Conservation (phyloP, 2,329 filamentous ascomycete species). For the Dactylella cylindrospora region DNA sequence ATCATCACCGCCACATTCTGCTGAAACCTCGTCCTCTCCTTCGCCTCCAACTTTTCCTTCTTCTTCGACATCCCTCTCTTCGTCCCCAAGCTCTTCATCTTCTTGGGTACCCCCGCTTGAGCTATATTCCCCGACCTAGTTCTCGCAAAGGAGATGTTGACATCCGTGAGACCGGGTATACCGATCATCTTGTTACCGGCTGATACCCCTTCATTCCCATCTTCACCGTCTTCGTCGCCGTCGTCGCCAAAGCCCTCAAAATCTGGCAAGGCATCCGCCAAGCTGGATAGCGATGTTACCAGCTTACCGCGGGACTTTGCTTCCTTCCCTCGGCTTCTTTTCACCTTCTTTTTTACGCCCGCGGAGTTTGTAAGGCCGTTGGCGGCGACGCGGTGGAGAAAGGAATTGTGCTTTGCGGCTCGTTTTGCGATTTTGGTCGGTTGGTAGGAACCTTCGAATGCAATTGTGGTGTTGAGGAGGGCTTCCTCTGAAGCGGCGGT, state of each 20-base stretch:
- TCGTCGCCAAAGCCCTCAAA: constrained; percentile 33
- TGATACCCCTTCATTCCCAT: constrained; percentile 5
- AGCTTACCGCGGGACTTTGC: constrained; percentile 31
- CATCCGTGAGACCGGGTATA: constrained; percentile 27
- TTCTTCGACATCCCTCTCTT: constrained; percentile 32
- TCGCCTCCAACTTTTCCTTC: constrained; percentile 34
- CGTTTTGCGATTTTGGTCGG: constrained; percentile 33
- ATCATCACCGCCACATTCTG: constrained; percentile 40
- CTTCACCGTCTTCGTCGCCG: constrained; percentile 1
- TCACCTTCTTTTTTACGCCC: constrained; percentile 35
- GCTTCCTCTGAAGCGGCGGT: constrained; percentile 4
- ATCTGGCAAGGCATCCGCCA: constrained; percentile 36
- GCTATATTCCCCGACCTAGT: constrained; percentile 35
- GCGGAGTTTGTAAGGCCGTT: constrained; percentile 33
- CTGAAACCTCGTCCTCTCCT: constrained; percentile 37
- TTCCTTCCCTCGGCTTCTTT: constrained; percentile 26
- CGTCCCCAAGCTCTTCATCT: constrained; percentile 42
- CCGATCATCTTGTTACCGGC: constrained; percentile 39
- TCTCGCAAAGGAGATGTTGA: constrained; percentile 30
- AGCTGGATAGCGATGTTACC: constrained; percentile 32
- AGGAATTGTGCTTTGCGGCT: constrained; percentile 31
- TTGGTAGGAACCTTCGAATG: constrained; percentile 12
- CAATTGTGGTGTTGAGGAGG: not conserved
- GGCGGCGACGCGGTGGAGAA: constrained; percentile 34
- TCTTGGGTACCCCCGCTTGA: constrained; percentile 23